A percentile compares a stretch with the other conserved stretches of the same genome.
phyloP scores from a whole-genome alignment of 1,139 yeast species.

The Pichia kudriavzevii region DNA sequence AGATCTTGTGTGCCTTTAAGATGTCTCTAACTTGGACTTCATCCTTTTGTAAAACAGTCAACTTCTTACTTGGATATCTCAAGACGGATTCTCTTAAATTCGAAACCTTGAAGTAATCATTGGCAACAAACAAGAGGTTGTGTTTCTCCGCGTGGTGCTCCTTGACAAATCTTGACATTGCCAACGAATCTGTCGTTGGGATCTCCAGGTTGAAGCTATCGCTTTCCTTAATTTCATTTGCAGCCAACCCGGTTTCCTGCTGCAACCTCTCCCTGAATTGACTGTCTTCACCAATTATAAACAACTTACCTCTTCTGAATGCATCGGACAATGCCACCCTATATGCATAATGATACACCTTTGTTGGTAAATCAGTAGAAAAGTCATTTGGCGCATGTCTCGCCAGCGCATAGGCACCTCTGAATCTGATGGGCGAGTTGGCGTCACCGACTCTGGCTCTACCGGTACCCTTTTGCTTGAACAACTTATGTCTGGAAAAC shows the following conservation, averaged over 20 bases:
- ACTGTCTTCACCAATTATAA: slow-evolving; percentile 51
- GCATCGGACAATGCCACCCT: slow-evolving; percentile 76
- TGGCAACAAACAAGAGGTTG: slow-evolving; percentile 62
- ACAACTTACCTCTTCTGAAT: slow-evolving; percentile 66
- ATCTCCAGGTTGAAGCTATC: slow-evolving; percentile 25
- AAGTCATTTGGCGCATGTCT: slow-evolving; percentile 87
- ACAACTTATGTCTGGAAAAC: slow-evolving; percentile 73
- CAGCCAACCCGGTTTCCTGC: slow-evolving; percentile 11
- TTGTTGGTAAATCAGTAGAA: slow-evolving; percentile 72
- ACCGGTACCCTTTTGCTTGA: slow-evolving; percentile 92
- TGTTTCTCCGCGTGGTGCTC: slow-evolving; percentile 47
- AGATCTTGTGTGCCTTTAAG: slow-evolving; percentile 70
- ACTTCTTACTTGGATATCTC: slow-evolving; percentile 39
- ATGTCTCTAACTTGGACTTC: slow-evolving; percentile 79
- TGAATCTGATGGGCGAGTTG: slow-evolving; percentile 85
- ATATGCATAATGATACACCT: slow-evolving; percentile 68
- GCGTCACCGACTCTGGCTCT: slow-evolving; percentile 94
- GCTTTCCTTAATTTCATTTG: slow-evolving; percentile 13
- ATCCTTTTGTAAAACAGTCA: slow-evolving; percentile 67
- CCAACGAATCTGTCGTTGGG: slow-evolving; percentile 26
- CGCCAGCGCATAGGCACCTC: slow-evolving; percentile 87
- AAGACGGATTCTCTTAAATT: slow-evolving; percentile 47
- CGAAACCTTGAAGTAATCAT: slow-evolving; percentile 36
- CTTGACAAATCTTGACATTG: slow-evolving; percentile 52
- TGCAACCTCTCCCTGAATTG: slow-evolving; percentile 24